Base-by-base conservation (phyloP, 257 asterid genomes). In the Phtheirospermum japonicum region DNA sequence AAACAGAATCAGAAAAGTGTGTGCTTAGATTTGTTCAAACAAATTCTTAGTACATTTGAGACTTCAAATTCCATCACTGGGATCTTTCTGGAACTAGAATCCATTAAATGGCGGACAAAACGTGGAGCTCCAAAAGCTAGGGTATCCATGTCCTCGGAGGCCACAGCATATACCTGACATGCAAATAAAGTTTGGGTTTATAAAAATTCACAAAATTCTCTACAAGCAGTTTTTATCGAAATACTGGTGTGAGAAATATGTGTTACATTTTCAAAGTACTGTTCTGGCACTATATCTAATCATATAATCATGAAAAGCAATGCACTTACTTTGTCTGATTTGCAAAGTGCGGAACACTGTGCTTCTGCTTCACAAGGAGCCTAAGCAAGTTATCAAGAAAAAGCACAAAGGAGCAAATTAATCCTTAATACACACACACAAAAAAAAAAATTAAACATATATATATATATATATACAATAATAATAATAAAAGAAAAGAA, bases 311-410 rank as follows among this genome's bases (percentile, higher is more conserved):
- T 19, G 28, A 59, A 10, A 58, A 32, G 39, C n/a, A 20, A 64
- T 16, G 69, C 53, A 76, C 83, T 69, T 80, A 75, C 97, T 85
- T 85, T 79, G 59, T 73, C 89, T 46, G 78, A 80, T 76, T 72
- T 85, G 83, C 97, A 92, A 73, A 92, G 94, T 59, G 87, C 85
- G 10, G 97, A 87, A 83, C 99, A 92, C 76, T 89, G 85, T 62
- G 99, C 89, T 77, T 89, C 99, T 69, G 99, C 97, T 87, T 92
- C 99, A 63, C 86, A 77, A 75, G 97, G 96, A 75, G 99, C 99
- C 97, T 92, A 62, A 45, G 42, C 13, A 66, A 70, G 56, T 61
- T 23, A 58, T 52, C 66, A 40, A 39, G 63, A 52, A 33, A 66
- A 70, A 70, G 20, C 49, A 32, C 11, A 54, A 34, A 53, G 31